These are phyloP conservation scores for Paraleonurus japonicus DNA, from an alignment of 257 asterid species.

Conservation along the genomic window DNA sequence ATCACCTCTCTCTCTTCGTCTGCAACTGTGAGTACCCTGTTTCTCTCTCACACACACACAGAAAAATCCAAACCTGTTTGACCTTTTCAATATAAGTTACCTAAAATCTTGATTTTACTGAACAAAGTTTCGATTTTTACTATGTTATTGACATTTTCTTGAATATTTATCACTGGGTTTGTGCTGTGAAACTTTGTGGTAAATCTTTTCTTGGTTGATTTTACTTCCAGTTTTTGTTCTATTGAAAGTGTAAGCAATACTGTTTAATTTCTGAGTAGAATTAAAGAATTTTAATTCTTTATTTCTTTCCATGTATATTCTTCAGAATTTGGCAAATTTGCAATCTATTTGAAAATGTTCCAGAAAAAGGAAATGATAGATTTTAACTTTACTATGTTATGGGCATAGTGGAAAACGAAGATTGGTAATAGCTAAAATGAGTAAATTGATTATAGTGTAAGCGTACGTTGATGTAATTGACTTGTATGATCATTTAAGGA, in stretches of 20 bases:
- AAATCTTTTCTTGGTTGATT: not conserved
- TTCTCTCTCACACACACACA: slow-evolving; percentile 27
- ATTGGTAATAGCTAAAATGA: slow-evolving; percentile 10
- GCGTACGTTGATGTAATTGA: not conserved
- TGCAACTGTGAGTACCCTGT: not conserved
- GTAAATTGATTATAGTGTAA: not conserved
- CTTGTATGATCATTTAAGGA: not conserved
- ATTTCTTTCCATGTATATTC: too few species aligned
- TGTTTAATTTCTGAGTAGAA: not conserved
- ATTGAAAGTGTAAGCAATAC: not conserved
- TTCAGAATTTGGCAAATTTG: slow-evolving; percentile 3
- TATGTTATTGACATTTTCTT: not conserved
- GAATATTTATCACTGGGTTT: not conserved
- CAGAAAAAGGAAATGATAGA: not conserved
- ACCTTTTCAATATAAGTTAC: slow-evolving; percentile 39
- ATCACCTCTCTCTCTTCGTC: not conserved
- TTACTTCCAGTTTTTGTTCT: not conserved
- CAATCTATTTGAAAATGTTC: not conserved
- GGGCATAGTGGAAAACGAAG: not conserved
- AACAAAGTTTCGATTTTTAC: slow-evolving; percentile 11
- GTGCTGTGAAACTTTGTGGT: slow-evolving; percentile 7
- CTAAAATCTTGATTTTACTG: not conserved
- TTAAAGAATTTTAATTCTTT: not conserved
- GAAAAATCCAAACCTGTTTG: slow-evolving; percentile 16
- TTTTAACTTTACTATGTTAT: not conserved